Percentiles rank a stretch among this genome's conserved stretches.
Evolutionary conservation across 768 basidiomycete species (phyloP).

Genomic region (Rhodotorula paludigena): DNA sequence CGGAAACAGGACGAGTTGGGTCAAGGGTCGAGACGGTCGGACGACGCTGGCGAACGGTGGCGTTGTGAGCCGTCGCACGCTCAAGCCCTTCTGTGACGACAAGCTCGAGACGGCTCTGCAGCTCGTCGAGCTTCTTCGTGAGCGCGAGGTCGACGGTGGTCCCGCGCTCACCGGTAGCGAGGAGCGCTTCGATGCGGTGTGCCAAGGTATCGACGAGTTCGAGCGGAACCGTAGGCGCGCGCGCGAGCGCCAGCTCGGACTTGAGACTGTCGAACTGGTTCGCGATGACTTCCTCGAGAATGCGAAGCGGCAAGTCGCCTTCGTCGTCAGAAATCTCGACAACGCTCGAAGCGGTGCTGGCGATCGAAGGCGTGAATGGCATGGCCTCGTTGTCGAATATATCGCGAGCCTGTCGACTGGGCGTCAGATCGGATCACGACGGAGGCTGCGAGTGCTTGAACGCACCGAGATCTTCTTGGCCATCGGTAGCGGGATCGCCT

Average conservation of each 20-base stretch:
- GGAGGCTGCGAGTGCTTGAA: not conserved
- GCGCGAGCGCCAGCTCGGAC: not conserved
- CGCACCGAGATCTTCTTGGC: not conserved
- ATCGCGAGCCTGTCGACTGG: not conserved
- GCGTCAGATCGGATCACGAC: no score
- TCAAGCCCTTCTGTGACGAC: not conserved
- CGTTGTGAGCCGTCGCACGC: not conserved
- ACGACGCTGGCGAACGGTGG: not conserved
- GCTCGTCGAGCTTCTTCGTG: not conserved
- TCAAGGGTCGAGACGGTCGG: not conserved
- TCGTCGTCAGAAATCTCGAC: not conserved
- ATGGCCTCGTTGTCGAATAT: constrained; percentile 4
- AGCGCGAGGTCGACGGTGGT: no score
- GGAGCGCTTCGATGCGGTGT: constrained; percentile 1
- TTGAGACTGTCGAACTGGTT: constrained; percentile 17
- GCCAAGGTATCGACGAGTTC: constrained; percentile 9
- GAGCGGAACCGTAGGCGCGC: not conserved
- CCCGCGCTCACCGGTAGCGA: not conserved
- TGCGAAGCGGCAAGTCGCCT: constrained; percentile 23
- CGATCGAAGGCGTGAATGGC: not conserved
- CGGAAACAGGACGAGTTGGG: not conserved
- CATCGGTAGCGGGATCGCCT: constrained; percentile 1
- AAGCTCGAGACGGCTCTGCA: not conserved
- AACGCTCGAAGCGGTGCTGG: not conserved
- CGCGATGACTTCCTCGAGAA: constrained; percentile 28